Evolutionary conservation across 371 early-diverging fungal genomes (phyloP).

Genomic region (Capillidium heterosporum): DNA sequence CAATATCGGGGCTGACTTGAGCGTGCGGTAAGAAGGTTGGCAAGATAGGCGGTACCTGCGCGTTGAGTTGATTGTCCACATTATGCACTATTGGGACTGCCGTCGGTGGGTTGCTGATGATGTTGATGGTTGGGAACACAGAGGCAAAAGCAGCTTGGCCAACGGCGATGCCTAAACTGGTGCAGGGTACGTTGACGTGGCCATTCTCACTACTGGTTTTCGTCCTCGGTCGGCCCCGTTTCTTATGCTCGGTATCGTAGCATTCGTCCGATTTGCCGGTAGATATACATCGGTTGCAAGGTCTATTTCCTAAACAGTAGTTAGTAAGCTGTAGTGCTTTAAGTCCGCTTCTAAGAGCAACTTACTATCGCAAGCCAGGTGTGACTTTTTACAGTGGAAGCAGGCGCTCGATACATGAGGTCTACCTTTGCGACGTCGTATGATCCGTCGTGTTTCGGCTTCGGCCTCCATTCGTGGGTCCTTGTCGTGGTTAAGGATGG

Average conservation of each 20-base stretch:
- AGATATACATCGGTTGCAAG: constrained; percentile 56
- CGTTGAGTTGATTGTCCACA: no score
- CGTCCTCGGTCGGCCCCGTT: constrained; percentile 58
- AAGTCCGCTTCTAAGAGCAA: not conserved
- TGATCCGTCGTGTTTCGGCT: not conserved
- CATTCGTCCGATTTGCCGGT: constrained; percentile 54
- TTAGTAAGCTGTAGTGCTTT: not conserved
- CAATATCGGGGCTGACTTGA: no score
- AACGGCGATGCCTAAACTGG: not conserved
- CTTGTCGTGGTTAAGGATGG: not conserved
- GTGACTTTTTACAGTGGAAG: constrained; percentile 43
- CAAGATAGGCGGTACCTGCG: no score
- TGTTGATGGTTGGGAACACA: not conserved
- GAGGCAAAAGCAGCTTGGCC: not conserved
- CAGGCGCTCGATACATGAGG: constrained; percentile 29
- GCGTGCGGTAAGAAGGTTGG: no score
- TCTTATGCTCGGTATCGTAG: constrained; percentile 59
- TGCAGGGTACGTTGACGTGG: not conserved
- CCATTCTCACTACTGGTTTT: constrained; percentile 8
- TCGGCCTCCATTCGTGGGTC: not conserved
- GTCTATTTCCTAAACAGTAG: constrained; percentile 29
- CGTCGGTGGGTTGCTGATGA: no score
- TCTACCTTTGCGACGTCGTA: constrained; percentile 7
- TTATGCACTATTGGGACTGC: no score
- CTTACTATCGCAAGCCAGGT: constrained; percentile 40